These are phyloP conservation scores for Nyssa sinensis DNA, from an alignment of 148 eudicot species.

Conservation along the genomic window DNA sequence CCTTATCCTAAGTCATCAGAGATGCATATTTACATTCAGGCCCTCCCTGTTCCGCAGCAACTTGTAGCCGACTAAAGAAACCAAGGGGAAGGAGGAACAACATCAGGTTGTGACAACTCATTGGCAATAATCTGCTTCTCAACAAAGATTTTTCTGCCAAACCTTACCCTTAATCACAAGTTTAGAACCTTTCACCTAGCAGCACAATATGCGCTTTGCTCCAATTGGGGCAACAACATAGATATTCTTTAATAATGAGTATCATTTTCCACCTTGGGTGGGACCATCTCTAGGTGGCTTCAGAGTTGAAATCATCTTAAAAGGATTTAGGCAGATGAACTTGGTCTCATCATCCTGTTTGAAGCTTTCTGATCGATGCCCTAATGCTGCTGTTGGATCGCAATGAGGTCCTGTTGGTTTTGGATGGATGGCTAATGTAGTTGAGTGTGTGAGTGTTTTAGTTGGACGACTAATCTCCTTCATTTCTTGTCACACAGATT, in stretches of 20 bases:
- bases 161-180: neutral
- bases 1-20: neutral
- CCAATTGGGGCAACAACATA: neutral
- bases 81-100: neutral
- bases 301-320: neutral
- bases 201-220: neutral
- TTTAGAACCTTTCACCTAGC: neutral
- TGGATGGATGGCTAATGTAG: neutral
- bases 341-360: neutral
- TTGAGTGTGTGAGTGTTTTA: neutral
- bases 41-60: neutral
- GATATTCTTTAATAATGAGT: neutral
- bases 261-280: neutral
- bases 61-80: neutral
- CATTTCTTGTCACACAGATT: neutral
- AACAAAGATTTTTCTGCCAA: neutral
- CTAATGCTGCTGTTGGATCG: too few species aligned
- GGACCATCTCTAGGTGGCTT: neutral
- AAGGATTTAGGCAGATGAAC: neutral
- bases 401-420: neutral
- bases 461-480: neutral
- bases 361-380: neutral
- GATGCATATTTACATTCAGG: neutral
- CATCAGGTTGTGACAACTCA: neutral
- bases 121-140: neutral